Evolutionary conservation across 805 yeast genomes (phyloP), one percentile per base, ranked within the genome.

Genomic region (Komagataella pastoris): DNA sequence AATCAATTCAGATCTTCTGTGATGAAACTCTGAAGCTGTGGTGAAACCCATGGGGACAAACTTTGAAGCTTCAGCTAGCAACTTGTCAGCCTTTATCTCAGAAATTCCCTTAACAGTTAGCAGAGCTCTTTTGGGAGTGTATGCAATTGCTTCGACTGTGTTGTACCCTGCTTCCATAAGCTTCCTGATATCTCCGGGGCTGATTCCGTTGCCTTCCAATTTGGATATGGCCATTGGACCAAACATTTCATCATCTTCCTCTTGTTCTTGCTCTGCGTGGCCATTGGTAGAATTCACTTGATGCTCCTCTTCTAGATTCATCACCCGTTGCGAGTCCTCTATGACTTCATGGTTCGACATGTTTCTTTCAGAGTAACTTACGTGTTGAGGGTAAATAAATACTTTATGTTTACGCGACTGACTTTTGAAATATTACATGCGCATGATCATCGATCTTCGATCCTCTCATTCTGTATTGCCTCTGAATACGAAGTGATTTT

Each of bases 11-110:
- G 91, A 81, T 59, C 98, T 76, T 60, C 97, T 77, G 59, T 83
- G 80, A 65, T 89, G 97, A 64, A 88, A 88, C 64, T 89, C 97
- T 1, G 95, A 83, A 2, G 98, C 99, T 0, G 98, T 91, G 19
- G 97, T 91, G 71, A 93, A 93, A 0, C 99, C 99, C 83, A 93
- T 79, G 6, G 96, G 97, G 2, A 91, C 97, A 49, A 82, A 69
- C 59, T 85, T 82, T 45, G 91, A 77, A 0, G 98, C 97, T 59
- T 88, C 97, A 47, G 74, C 75, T 50, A 90, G 71, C 50, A 93
- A 70, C 57, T 81, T 81, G 59, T 88, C 97, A 1, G 97, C 97
- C 64, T 93, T 93, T 51, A 91, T 91, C 62, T 93, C 99, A 8
- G 96, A 85, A 43, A 93, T 89, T 47, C 99, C 99, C 64, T 88